Conservation (phyloP, 441 rosid genomes). For the Croton laevigatus region DNA sequence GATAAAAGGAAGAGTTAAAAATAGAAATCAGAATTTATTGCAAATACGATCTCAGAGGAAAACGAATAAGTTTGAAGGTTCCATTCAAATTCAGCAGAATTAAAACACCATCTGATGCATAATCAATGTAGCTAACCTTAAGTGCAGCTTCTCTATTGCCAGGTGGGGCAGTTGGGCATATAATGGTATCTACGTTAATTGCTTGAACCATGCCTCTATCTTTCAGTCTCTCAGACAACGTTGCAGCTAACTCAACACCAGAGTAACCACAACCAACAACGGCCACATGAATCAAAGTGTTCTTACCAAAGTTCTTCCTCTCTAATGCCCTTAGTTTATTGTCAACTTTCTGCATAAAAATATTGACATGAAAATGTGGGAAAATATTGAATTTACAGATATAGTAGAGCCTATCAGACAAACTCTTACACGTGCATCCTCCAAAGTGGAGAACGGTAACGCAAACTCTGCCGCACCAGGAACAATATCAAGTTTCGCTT, state of each 20-base stretch:
- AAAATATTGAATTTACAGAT: background rate
- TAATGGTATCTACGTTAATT: conserved; percentile 69
- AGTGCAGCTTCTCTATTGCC: conserved; percentile 90
- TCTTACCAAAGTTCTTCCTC: conserved; percentile 63
- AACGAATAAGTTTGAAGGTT: background rate
- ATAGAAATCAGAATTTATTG: background rate
- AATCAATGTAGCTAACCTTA: conserved; percentile 47
- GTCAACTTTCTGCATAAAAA: conserved; percentile 64
- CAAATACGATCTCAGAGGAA: background rate
- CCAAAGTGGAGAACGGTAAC: conserved; percentile 77
- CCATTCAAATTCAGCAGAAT: background rate
- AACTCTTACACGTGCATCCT: conserved; percentile 80
- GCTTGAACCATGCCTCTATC: conserved; percentile 76
- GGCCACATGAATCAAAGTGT: conserved; percentile 53
- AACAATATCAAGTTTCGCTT: conserved; percentile 69
- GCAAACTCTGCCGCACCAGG: conserved; percentile 93
- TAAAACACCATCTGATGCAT: background rate
- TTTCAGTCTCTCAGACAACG: conserved; percentile 81
- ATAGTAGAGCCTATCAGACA: conserved; percentile 3
- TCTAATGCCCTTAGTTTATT: conserved; percentile 59
- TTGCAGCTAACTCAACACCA: conserved; percentile 95
- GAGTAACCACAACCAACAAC: conserved; percentile 95
- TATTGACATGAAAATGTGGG: conserved; percentile 4
- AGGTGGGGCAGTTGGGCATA: conserved; percentile 74
- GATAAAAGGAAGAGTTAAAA: background rate